Evolutionary conservation across 257 asterid genomes (phyloP).

Genomic region (Solanum piurae): DNA sequence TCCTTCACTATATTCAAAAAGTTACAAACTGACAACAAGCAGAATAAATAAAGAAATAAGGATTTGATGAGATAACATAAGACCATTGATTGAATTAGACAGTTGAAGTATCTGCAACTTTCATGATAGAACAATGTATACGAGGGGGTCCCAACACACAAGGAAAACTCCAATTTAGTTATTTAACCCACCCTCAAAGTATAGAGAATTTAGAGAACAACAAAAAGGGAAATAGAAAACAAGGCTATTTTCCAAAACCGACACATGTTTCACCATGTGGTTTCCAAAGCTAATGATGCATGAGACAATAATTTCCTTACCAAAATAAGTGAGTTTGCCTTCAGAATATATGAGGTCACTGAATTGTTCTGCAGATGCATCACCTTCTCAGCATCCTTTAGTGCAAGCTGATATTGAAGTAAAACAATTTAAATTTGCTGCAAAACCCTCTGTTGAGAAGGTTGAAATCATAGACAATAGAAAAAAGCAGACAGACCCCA

Average conservation of each 20-base stretch:
- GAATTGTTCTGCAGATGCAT: constrained; percentile 34
- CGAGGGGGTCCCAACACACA: background rate
- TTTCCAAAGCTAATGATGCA: background rate
- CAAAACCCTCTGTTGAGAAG: background rate
- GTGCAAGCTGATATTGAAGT: constrained; percentile 56
- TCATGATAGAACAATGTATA: background rate
- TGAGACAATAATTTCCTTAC: constrained; percentile 26
- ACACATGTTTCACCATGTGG: background rate
- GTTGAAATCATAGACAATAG: background rate
- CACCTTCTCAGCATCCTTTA: constrained; percentile 91
- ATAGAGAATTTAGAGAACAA: background rate
- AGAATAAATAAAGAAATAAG: background rate
- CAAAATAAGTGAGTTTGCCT: constrained; percentile 87
- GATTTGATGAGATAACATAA: background rate
- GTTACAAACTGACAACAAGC: background rate
- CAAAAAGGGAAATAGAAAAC: background rate
- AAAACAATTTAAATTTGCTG: background rate
- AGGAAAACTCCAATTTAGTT: background rate
- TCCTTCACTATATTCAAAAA: background rate
- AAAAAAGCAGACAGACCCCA: constrained; percentile 40
- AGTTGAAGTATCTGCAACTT: background rate
- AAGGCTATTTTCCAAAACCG: background rate
- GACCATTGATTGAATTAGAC: background rate
- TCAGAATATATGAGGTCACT: constrained; percentile 48
- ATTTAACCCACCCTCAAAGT: background rate